A percentile compares a stretch with the other conserved stretches of the same genome.
Conservation (phyloP, 768 basidiomycete genomes). For the Lactarius vividus region DNA sequence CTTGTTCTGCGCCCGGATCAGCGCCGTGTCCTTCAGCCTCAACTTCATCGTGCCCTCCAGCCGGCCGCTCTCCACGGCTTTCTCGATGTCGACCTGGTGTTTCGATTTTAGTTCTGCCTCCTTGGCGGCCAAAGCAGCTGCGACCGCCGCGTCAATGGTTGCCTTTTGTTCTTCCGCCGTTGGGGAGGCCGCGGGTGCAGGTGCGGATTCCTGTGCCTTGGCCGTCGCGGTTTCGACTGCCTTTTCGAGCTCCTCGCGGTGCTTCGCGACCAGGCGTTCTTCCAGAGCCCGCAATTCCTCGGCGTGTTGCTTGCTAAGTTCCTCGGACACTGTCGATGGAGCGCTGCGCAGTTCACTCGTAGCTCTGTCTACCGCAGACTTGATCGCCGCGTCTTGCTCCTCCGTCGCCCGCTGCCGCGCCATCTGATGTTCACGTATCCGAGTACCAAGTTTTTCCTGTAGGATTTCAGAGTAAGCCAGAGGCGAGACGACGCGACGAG, state of each 20-base stretch:
- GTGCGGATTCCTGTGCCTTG: conserved; percentile 30
- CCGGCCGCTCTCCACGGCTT: conserved; percentile 68
- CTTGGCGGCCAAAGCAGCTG: conserved; percentile 47
- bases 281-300: conserved; percentile 59
- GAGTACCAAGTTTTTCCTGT: conserved; percentile 46
- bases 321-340: conserved; percentile 36
- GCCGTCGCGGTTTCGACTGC: conserved; percentile 43
- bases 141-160: conserved; percentile 49
- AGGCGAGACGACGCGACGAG: neutral
- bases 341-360: conserved; percentile 42
- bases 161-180: conserved; percentile 38
- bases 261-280: conserved; percentile 49
- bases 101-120: conserved; percentile 46
- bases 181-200: conserved; percentile 28
- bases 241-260: conserved; percentile 52
- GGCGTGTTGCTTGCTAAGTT: conserved; percentile 50
- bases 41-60: conserved; percentile 58
- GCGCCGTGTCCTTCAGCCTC: conserved; percentile 69
- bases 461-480: neutral
- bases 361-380: conserved; percentile 56
- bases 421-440: conserved; percentile 50
- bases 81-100: conserved; percentile 55
- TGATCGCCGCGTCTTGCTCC: conserved; percentile 49
- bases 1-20: conserved; percentile 56
- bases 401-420: conserved; percentile 52